These are phyloP conservation scores for Naegleria gruberi DNA, from an alignment of 208 protist species.

Conservation along the genomic window DNA sequence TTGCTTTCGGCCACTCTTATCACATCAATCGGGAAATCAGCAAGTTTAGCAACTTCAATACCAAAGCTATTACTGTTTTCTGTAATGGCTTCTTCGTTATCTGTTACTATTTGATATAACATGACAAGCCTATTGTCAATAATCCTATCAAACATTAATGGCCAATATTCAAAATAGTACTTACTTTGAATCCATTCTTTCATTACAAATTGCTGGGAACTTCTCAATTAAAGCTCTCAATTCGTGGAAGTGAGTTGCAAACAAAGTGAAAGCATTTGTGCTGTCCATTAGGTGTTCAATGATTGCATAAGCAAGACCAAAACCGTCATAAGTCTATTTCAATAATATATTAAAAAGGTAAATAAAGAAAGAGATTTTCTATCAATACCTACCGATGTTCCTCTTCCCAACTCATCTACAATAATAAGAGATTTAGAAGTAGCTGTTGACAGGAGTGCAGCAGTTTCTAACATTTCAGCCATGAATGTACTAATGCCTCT, in stretches of 20 bases:
- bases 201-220: not conserved
- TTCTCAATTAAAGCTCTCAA: constrained; percentile 75
- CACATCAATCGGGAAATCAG: not conserved
- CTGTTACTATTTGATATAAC: not conserved
- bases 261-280: constrained; percentile 76
- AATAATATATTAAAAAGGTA: not conserved
- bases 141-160: not conserved
- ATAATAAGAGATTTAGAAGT: constrained; percentile 90
- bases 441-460: constrained; percentile 83
- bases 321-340: constrained; percentile 94
- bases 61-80: not conserved
- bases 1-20: not conserved
- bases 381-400: constrained; percentile 67
- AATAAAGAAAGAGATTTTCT: not conserved
- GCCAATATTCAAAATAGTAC: not conserved
- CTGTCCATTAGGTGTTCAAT: constrained; percentile 78
- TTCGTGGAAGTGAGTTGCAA: constrained; percentile 99
- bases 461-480: constrained; percentile 99
- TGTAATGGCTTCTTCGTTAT: not conserved
- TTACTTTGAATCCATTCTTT: not conserved
- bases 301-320: constrained; percentile 98
- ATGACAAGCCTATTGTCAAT: not conserved
- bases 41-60: constrained; percentile 12
- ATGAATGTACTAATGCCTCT: constrained; percentile 97
- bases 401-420: constrained; percentile 97